phyloP scores from a whole-genome alignment of 1,284 basidiomycete species.

The Omphalotus olearius region DNA sequence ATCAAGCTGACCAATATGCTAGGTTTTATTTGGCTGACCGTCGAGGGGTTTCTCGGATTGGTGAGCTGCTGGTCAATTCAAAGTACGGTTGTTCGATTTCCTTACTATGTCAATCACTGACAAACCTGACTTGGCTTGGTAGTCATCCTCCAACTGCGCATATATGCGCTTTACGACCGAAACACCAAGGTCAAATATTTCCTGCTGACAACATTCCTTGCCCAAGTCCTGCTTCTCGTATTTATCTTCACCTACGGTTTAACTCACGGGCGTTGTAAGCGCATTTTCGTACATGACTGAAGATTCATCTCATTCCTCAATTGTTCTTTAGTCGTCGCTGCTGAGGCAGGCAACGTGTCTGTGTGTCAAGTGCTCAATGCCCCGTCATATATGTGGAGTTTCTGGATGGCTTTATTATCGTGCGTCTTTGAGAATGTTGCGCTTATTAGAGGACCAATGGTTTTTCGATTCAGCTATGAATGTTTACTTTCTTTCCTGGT shows the following conservation, averaged over 20 bases:
- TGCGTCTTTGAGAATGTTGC: background rate
- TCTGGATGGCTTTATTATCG: background rate
- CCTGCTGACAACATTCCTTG: background rate
- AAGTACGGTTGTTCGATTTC: background rate
- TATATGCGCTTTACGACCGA: slow-evolving; percentile 3
- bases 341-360: background rate
- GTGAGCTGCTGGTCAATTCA: background rate
- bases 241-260: background rate
- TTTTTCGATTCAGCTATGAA: background rate
- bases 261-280: background rate
- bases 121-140: background rate
- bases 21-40: background rate
- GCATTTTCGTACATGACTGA: background rate
- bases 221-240: background rate
- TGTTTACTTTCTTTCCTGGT: background rate
- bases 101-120: background rate
- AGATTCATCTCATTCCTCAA: background rate
- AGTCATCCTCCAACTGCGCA: slow-evolving; percentile 1
- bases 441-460: background rate
- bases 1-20: no score
- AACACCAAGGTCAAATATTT: background rate
- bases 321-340: background rate
- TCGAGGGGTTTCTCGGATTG: background rate
- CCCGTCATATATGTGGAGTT: background rate
- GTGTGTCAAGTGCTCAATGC: background rate